phyloP scores from a whole-genome alignment of 2,329 filamentous ascomycete genomes.

The Chaetomiaceae sp. region DNA sequence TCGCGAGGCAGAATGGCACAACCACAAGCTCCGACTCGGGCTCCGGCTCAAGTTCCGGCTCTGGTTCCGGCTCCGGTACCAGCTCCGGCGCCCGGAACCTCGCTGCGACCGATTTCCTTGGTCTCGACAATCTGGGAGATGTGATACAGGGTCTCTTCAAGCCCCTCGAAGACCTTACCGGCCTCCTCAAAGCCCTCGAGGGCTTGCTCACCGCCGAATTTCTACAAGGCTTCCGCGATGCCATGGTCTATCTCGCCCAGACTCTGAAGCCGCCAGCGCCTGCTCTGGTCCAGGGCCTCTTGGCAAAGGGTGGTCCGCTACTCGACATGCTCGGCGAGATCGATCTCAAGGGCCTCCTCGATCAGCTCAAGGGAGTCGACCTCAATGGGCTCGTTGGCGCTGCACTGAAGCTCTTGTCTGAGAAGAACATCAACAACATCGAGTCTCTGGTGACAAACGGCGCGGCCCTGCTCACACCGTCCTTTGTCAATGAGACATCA shows the following conservation, averaged over 20 bases:
- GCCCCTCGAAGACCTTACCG: constrained; percentile 1
- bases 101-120: not conserved
- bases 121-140: not conserved
- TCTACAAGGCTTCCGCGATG: constrained; percentile 37
- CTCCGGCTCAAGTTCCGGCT: not conserved
- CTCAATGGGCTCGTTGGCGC: constrained; percentile 1
- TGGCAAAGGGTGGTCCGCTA: constrained; percentile 29
- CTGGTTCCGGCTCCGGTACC: not conserved
- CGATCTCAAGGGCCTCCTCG: constrained; percentile 23
- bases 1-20: constrained; percentile 24
- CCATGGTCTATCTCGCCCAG: constrained; percentile 36
- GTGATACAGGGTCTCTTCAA: constrained; percentile 4
- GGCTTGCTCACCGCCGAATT: constrained; percentile 30
- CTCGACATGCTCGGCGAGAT: constrained; percentile 20
- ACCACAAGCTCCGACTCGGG: not conserved
- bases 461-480: not conserved
- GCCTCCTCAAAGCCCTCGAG: constrained; percentile 3
- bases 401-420: constrained; percentile 1
- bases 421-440: constrained; percentile 6
- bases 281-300: constrained; percentile 24
- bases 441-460: constrained; percentile 1
- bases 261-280: constrained; percentile 34
- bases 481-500: constrained; percentile 6
- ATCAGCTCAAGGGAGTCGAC: constrained; percentile 22
- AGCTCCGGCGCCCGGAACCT: not conserved